phyloP scores from a whole-genome alignment of 2,329 filamentous ascomycete genomes.

The Lasiodiplodia theobromae region DNA sequence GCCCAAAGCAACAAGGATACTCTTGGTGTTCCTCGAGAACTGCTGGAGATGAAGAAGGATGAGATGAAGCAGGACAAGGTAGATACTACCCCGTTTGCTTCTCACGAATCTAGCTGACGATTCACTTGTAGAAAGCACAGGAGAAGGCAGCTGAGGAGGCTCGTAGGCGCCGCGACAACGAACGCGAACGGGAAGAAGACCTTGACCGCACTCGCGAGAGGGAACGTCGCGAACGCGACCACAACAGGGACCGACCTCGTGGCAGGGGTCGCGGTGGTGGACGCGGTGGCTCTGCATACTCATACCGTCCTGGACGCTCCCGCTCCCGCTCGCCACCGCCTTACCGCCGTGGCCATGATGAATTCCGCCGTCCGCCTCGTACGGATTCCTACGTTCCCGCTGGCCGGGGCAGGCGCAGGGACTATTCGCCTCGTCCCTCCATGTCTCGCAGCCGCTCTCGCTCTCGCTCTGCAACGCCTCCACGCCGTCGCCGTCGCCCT shows the following conservation, averaged over 20 bases:
- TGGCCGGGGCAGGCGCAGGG: conserved; percentile 48
- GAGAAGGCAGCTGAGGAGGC: conserved; percentile 81
- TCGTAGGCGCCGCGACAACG: conserved; percentile 73
- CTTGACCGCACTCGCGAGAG: conserved; percentile 71
- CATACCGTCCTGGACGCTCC: conserved; percentile 55
- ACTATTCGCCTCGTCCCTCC: conserved; percentile 41
- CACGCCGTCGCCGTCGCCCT: conserved; percentile 40
- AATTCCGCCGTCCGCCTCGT: conserved; percentile 53
- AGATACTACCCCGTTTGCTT: conserved; percentile 31
- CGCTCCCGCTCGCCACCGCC: conserved; percentile 62
- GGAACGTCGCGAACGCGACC: conserved; percentile 56
- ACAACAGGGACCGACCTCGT: conserved; percentile 54
- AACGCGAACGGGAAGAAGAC: conserved; percentile 74
- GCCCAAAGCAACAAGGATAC: conserved; percentile 81
- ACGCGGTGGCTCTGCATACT: conserved; percentile 57
- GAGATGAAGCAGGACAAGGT: conserved; percentile 97
- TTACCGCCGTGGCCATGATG: conserved; percentile 55
- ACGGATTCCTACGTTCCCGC: conserved; percentile 66
- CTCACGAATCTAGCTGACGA: conserved; percentile 34
- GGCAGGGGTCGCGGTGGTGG: conserved; percentile 51
- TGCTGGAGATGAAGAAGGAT: conserved; percentile 94
- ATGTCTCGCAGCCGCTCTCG: conserved; percentile 32
- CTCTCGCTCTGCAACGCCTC: conserved; percentile 50
- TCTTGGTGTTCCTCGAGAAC: conserved; percentile 84
- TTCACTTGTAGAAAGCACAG: conserved; percentile 70